Conservation (phyloP, 139 green algal genomes). For the Diplosphaera chodatii region DNA sequence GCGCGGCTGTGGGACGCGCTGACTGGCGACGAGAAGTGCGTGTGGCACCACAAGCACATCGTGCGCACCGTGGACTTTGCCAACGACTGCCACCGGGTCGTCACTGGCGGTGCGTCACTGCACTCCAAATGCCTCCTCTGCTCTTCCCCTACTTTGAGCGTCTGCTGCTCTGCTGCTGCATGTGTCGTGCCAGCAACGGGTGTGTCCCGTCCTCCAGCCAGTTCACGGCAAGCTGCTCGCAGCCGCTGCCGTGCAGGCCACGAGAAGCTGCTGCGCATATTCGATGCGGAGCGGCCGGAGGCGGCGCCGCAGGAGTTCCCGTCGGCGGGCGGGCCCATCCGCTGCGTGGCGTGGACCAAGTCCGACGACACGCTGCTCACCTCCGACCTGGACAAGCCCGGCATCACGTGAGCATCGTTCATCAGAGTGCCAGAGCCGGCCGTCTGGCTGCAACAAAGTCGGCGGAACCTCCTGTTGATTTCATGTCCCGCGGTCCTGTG, state of each 20-base stretch:
- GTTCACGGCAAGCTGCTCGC: too few relatives aligned
- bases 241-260: conserved; percentile 44
- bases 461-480: too few relatives aligned
- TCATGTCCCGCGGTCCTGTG: too few relatives aligned
- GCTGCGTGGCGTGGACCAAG: conserved; percentile 52
- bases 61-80: conserved; percentile 81
- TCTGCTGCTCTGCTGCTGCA: too few relatives aligned
- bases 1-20: conserved; percentile 93
- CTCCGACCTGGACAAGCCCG: conserved; percentile 42
- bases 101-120: conserved; percentile 51
- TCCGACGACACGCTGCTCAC: conserved; percentile 74
- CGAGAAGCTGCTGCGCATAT: conserved; percentile 91
- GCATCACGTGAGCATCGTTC: conserved; percentile 40
- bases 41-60: conserved; percentile 87
- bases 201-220: too few relatives aligned
- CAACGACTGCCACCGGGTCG: conserved; percentile 34
- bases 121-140: too few relatives aligned
- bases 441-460: too few relatives aligned
- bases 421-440: too few relatives aligned
- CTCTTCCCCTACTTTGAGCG: neutral
- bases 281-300: conserved; percentile 69
- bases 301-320: conserved; percentile 50
- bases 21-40: conserved; percentile 70
- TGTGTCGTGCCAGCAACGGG: too few relatives aligned
- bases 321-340: conserved; percentile 41